Evolutionary conservation across 1,139 yeast genomes (phyloP), one percentile per base, ranked within the genome.

Genomic region (Meyerozyma guilliermondii): DNA sequence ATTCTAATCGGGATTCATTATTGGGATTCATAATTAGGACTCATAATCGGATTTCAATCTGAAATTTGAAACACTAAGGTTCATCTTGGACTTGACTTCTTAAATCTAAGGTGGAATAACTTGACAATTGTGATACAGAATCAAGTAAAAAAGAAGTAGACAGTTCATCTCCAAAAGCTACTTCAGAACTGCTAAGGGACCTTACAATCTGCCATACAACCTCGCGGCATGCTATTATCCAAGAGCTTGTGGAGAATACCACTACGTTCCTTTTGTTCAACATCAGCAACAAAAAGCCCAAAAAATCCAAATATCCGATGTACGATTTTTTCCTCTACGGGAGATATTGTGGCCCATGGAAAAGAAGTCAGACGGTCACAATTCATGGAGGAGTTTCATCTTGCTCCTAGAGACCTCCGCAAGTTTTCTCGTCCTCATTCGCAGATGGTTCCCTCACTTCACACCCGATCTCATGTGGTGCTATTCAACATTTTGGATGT

Each of bases 261-360:
- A 9, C 11, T 16, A 13, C 34, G 34, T 10, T 30, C 20, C 14
- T 30, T 30, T 30, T 30, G 20, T 30, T 30, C 20, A 30, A 30
- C 34, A 8, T 13, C 28, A n/a, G 28, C 11, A 7, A n/a, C 28
- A 7, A 8, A 22, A 33, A 9, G 11, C 24, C 51, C 52, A n/a
- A 49, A 41, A 31, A 53, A 51, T 24, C 44, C 43, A 40, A 48
- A 43, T 38, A 65, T 73, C 18, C 49, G 83, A 46, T 89, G 97
- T 54, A 87, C 97, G 0, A 61, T 69, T 13, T 71, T 71, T 43
- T 60, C 71, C 46, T 42, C 49, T 5, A 41, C 52, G 3, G 78
- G 78, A 3, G 60, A 65, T 31, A 64, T 72, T 49, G 58, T 63
- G 4, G 59, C 61, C 20, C 76, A 69, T 43, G 74, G 75, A 14